Evolutionary conservation across 306 rosid species (phyloP).

Genomic region (Geum urbanum): DNA sequence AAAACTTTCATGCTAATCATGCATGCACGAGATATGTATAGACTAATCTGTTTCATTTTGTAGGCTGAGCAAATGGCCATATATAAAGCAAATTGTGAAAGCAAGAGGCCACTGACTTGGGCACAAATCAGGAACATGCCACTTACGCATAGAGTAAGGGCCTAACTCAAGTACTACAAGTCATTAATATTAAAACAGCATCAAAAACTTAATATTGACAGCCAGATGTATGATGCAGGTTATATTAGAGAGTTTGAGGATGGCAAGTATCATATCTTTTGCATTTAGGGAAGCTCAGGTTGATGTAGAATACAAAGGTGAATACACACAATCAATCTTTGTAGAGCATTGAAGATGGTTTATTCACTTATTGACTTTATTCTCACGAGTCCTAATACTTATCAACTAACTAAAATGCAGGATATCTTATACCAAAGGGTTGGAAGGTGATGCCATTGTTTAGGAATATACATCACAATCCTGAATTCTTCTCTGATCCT

Average conservation of each 20-base stretch:
- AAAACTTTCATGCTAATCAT: slow-evolving; percentile 18
- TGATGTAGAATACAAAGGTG: slow-evolving; percentile 80
- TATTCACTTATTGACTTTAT: background rate
- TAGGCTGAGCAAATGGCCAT: slow-evolving; percentile 73
- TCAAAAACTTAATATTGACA: background rate
- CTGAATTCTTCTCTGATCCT: slow-evolving; percentile 66
- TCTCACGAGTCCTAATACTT: background rate
- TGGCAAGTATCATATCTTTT: slow-evolving; percentile 88
- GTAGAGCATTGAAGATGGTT: background rate
- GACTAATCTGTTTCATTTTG: background rate
- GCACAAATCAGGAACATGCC: slow-evolving; percentile 70
- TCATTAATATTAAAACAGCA: background rate
- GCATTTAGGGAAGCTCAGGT: slow-evolving; percentile 83
- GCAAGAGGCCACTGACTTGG: slow-evolving; percentile 66
- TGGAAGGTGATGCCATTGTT: slow-evolving; percentile 99
- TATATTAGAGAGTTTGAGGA: slow-evolving; percentile 76
- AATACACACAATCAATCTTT: slow-evolving; percentile 13
- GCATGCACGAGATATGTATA: background rate
- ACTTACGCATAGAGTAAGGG: slow-evolving; percentile 48
- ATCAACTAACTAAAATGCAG: slow-evolving; percentile 26
- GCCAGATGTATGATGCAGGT: slow-evolving; percentile 41
- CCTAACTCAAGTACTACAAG: background rate
- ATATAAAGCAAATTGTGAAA: slow-evolving; percentile 51
- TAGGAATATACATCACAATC: slow-evolving; percentile 84
- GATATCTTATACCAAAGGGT: slow-evolving; percentile 89